Evolutionary conservation across 192 early-diverging fungal genomes (phyloP).

Genomic region (Fimicolochytrium jonesii): DNA sequence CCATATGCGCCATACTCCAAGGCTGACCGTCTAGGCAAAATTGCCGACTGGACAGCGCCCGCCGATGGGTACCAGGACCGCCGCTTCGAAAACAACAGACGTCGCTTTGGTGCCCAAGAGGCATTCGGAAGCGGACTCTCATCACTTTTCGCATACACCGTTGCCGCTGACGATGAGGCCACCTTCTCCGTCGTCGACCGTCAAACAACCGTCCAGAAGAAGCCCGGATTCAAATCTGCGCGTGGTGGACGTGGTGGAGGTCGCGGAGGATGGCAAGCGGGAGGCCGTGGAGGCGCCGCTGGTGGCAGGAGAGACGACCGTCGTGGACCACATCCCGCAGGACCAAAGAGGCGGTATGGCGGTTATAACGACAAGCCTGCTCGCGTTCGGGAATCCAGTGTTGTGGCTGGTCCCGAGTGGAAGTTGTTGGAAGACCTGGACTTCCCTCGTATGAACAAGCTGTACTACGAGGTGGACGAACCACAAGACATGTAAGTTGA

Average conservation of each 20-base stretch:
- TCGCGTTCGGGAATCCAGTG: constrained; percentile 77
- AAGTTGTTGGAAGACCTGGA: constrained; percentile 91
- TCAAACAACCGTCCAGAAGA: constrained; percentile 60
- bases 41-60: constrained; percentile 87
- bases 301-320: constrained; percentile 24
- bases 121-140: constrained; percentile 81
- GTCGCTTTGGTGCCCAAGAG: constrained; percentile 40
- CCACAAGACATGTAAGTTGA: constrained; percentile 71
- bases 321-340: constrained; percentile 22
- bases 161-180: constrained; percentile 81
- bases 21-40: constrained; percentile 89
- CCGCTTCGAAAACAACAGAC: constrained; percentile 11
- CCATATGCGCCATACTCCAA: constrained; percentile 96
- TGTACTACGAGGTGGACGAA: constrained; percentile 74
- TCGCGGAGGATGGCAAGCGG: constrained; percentile 32
- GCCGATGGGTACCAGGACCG: constrained; percentile 36
- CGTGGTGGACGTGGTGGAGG: constrained; percentile 26
- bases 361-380: constrained; percentile 57
- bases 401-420: constrained; percentile 88
- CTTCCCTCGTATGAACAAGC: constrained; percentile 78
- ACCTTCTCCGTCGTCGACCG: constrained; percentile 94
- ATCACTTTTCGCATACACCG: constrained; percentile 82
- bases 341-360: constrained; percentile 37
- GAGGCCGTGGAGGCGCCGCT: constrained; percentile 33
- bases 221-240: constrained; percentile 13